Percentiles rank a stretch among this genome's conserved stretches.
These are phyloP conservation scores for Paracoccidioides brasiliensis DNA, from an alignment of 2,329 filamentous ascomycete species.

Conservation along the genomic window DNA sequence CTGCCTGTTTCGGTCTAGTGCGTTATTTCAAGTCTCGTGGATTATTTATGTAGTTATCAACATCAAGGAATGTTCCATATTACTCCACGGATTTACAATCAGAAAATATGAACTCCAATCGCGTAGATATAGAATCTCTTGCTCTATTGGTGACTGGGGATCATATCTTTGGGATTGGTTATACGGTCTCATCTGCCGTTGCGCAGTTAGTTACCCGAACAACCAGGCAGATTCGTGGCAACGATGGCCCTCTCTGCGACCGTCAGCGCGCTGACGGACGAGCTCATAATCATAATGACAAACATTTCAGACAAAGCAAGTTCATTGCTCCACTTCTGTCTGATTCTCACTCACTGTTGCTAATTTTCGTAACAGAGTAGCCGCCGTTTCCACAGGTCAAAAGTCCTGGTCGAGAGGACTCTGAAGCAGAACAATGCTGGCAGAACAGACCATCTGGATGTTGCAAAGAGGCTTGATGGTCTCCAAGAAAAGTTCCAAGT, in stretches of 20 bases:
- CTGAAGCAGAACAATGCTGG: constrained; percentile 37
- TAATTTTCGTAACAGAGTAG: constrained; percentile 16
- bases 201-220: no score
- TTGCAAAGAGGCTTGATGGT: constrained; percentile 51
- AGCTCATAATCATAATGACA: constrained; percentile 55
- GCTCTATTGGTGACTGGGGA: neutral
- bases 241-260: constrained; percentile 58
- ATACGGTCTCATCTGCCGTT: neutral
- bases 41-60: no score
- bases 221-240: neutral
- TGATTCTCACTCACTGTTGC: neutral
- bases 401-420: constrained; percentile 20
- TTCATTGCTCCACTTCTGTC: constrained; percentile 3
- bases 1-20: no score
- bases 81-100: neutral
- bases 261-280: constrained; percentile 52
- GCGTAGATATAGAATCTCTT: neutral
- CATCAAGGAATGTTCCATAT: no score
- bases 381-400: constrained; percentile 18
- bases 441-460: constrained; percentile 64
- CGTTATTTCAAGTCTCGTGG: no score
- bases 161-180: neutral
- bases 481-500: constrained; percentile 80
- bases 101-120: neutral
- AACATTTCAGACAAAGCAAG: constrained; percentile 42